Evolutionary conservation across 768 basidiomycete genomes (phyloP).

Genomic region (Suillus cothurnatus): DNA sequence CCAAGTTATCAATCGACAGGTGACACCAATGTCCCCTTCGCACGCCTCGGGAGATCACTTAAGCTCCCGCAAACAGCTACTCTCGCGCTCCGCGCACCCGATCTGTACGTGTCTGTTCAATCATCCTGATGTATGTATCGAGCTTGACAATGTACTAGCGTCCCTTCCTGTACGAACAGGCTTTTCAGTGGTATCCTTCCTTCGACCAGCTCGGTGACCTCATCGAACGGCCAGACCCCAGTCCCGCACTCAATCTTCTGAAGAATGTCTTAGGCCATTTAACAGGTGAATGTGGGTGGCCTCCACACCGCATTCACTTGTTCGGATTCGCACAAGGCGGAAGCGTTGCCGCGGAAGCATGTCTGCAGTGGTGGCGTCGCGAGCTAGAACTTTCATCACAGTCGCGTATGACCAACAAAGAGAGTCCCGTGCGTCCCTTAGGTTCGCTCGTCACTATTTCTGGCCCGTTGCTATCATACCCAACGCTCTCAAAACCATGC

Average conservation of each 20-base stretch:
- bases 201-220: slow-evolving; percentile 81
- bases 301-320: slow-evolving; percentile 69
- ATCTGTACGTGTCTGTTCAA: slow-evolving; percentile 51
- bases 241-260: slow-evolving; percentile 61
- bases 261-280: slow-evolving; percentile 57
- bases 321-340: slow-evolving; percentile 93
- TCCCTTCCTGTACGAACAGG: slow-evolving; percentile 76
- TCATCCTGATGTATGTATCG: neutral
- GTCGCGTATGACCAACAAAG: slow-evolving; percentile 5
- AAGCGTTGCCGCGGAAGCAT: slow-evolving; percentile 70
- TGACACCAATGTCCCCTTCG: slow-evolving; percentile 79
- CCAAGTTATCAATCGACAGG: slow-evolving; percentile 45
- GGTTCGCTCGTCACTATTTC: slow-evolving; percentile 71
- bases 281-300: slow-evolving; percentile 63
- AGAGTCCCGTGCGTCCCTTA: slow-evolving; percentile 35
- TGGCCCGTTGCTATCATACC: slow-evolving; percentile 79
- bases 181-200: slow-evolving; percentile 86
- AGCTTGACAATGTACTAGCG: slow-evolving; percentile 39
- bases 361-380: slow-evolving; percentile 56
- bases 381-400: slow-evolving; percentile 18
- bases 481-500: slow-evolving; percentile 53
- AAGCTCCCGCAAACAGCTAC: slow-evolving; percentile 90
- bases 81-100: slow-evolving; percentile 78
- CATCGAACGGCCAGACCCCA: slow-evolving; percentile 72
- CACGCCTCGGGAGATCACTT: slow-evolving; percentile 67